Percentiles rank a stretch among this genome's conserved stretches.
Conservation (phyloP, 257 asterid genomes). For the Capsicum rhomboideum region DNA sequence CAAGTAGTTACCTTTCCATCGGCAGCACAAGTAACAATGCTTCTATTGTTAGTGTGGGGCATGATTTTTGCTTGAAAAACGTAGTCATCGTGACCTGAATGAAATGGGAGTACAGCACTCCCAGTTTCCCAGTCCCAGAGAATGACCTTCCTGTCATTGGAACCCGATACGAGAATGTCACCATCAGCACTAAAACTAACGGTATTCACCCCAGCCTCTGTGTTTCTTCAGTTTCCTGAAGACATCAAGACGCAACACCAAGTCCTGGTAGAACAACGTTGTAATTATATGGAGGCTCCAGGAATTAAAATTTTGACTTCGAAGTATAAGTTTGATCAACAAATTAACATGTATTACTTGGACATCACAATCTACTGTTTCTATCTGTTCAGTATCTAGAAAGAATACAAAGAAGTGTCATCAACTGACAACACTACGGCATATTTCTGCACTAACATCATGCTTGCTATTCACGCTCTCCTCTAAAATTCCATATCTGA, state of each 20-base stretch:
- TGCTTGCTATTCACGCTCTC: neutral
- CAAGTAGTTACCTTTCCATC: constrained; percentile 71
- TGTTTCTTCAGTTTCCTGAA: constrained; percentile 56
- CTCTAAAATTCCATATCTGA: neutral
- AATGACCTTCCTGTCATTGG: constrained; percentile 69
- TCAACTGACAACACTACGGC: neutral
- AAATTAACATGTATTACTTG: neutral
- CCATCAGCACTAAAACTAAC: constrained; percentile 67
- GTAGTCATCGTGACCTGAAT: constrained; percentile 65
- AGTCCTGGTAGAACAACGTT: constrained; percentile 32
- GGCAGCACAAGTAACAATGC: constrained; percentile 82
- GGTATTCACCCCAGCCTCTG: constrained; percentile 83
- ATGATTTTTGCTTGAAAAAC: constrained; percentile 78
- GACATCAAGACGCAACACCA: constrained; percentile 68
- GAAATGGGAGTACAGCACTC: constrained; percentile 39
- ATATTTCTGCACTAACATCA: neutral
- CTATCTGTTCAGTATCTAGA: neutral
- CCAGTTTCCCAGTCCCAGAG: constrained; percentile 95
- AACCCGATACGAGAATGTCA: constrained; percentile 66
- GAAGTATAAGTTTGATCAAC: neutral
- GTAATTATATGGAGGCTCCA: neutral
- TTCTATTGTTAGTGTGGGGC: constrained; percentile 62
- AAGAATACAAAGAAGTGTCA: neutral
- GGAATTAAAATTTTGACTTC: neutral
- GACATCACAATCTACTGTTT: neutral